Evolutionary conservation across 371 early-diverging fungal species (phyloP).

Genomic region (Chytridiales sp.): DNA sequence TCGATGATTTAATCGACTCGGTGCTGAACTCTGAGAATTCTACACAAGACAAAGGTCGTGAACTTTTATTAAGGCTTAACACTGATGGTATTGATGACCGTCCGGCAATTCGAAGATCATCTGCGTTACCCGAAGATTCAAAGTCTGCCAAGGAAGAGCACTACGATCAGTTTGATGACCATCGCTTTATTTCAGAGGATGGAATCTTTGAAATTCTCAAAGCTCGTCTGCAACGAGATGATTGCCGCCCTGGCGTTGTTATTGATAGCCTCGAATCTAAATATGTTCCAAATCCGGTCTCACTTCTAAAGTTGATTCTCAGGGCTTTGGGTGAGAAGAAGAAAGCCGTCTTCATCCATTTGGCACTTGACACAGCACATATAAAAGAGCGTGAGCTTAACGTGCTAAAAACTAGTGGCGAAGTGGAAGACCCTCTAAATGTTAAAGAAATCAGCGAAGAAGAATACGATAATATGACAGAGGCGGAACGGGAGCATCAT

Average conservation of each 20-base stretch:
- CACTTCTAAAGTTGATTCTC: slow-evolving; percentile 34
- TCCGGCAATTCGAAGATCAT: background rate
- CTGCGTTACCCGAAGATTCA: background rate
- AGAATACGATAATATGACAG: slow-evolving; percentile 51
- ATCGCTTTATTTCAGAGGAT: slow-evolving; percentile 38
- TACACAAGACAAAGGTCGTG: background rate
- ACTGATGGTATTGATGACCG: slow-evolving; percentile 3
- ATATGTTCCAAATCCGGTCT: slow-evolving; percentile 23
- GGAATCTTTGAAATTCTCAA: slow-evolving; percentile 37
- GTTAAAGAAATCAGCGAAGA: slow-evolving; percentile 49
- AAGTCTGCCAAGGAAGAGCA: slow-evolving; percentile 20
- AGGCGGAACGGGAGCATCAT: slow-evolving; percentile 43
- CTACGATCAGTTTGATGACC: slow-evolving; percentile 21
- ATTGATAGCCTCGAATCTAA: slow-evolving; percentile 56
- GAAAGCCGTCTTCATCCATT: slow-evolving; percentile 38
- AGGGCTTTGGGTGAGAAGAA: slow-evolving; percentile 32
- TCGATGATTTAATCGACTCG: slow-evolving; percentile 47
- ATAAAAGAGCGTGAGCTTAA: slow-evolving; percentile 47
- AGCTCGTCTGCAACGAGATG: slow-evolving; percentile 33
- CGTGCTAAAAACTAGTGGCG: slow-evolving; percentile 19
- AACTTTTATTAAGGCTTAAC: background rate
- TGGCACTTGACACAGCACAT: slow-evolving; percentile 37
- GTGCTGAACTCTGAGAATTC: background rate
- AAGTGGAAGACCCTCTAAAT: slow-evolving; percentile 39
- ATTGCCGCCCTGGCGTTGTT: slow-evolving; percentile 43